Conservation (phyloP, 2,329 filamentous ascomycete species). For the Ophiostoma sp. region DNA sequence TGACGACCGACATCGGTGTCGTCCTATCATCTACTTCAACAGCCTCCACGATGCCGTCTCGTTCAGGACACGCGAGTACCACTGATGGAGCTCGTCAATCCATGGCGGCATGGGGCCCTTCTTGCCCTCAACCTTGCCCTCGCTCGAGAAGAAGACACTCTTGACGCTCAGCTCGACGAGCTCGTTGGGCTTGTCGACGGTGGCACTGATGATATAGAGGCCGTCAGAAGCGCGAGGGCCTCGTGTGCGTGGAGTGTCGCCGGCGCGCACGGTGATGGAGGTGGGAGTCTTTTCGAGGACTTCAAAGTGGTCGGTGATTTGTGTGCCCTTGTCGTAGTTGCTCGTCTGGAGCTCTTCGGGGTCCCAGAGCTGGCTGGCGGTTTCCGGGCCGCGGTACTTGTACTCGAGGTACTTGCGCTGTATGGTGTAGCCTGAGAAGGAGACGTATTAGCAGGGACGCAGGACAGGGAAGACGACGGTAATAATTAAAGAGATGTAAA, state of each 20-base stretch:
- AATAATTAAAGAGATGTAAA: too few species aligned
- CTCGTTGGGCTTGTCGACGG: constrained; percentile 57
- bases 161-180: constrained; percentile 66
- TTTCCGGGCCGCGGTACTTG: constrained; percentile 59
- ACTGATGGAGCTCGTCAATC: constrained; percentile 41
- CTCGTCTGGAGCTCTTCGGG: constrained; percentile 54
- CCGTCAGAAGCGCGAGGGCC: constrained; percentile 62
- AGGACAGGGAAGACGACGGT: too few species aligned
- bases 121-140: constrained; percentile 39
- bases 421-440: constrained; percentile 52
- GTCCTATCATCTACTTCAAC: constrained; percentile 28
- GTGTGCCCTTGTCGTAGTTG: constrained; percentile 62
- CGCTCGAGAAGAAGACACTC: constrained; percentile 59
- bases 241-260: constrained; percentile 61
- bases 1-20: background rate
- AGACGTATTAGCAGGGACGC: background rate
- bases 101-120: constrained; percentile 40
- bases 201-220: constrained; percentile 64
- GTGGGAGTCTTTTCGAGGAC: constrained; percentile 64
- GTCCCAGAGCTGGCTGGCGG: constrained; percentile 62
- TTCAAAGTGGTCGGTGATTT: constrained; percentile 71
- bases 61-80: constrained; percentile 45
- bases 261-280: constrained; percentile 64
- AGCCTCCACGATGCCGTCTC: constrained; percentile 44
- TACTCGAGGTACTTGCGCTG: constrained; percentile 60